Conservation (phyloP, 2,329 filamentous ascomycete species). For the Hirsutella rhossiliensis region DNA sequence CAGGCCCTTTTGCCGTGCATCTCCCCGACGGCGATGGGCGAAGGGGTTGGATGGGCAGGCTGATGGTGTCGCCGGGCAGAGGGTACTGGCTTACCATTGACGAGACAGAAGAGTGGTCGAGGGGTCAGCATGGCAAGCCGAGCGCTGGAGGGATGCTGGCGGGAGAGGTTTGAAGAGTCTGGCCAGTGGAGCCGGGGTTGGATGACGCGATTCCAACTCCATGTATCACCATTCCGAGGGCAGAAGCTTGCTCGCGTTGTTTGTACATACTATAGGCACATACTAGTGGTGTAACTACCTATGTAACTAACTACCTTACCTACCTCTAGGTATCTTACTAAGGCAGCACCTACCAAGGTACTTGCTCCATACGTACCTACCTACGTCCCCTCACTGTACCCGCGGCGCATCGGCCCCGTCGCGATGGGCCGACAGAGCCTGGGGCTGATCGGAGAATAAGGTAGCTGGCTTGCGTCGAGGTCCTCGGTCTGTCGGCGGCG, state of each 20-base stretch:
- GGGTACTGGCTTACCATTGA: slow-evolving; percentile 71
- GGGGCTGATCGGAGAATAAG: not conserved
- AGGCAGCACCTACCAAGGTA: too few species aligned
- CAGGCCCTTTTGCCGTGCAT: slow-evolving; percentile 56
- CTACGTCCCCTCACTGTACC: not conserved
- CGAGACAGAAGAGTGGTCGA: slow-evolving; percentile 53
- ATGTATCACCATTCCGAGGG: slow-evolving; percentile 5
- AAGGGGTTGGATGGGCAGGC: slow-evolving; percentile 64
- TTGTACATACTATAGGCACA: not conserved
- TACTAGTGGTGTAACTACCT: not conserved
- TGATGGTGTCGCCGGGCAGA: slow-evolving; percentile 62
- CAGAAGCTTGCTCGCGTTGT: not conserved
- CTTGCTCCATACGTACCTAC: too few species aligned
- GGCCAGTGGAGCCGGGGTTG: slow-evolving; percentile 1
- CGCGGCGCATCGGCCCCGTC: not conserved
- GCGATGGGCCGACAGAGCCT: not conserved
- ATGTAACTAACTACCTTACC: too few species aligned
- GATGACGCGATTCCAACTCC: slow-evolving; percentile 8
- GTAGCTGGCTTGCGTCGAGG: not conserved
- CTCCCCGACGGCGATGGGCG: slow-evolving; percentile 69
- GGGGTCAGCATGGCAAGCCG: slow-evolving; percentile 35
- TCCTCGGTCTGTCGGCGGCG: not conserved
- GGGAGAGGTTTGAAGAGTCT: slow-evolving; percentile 15
- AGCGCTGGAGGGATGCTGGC: slow-evolving; percentile 21
- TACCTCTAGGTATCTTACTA: too few species aligned